A percentile compares a stretch with the other conserved stretches of the same genome.
These are phyloP conservation scores for Dujonia santamariae DNA, from an alignment of 1,139 yeast species.

Conservation along the genomic window DNA sequence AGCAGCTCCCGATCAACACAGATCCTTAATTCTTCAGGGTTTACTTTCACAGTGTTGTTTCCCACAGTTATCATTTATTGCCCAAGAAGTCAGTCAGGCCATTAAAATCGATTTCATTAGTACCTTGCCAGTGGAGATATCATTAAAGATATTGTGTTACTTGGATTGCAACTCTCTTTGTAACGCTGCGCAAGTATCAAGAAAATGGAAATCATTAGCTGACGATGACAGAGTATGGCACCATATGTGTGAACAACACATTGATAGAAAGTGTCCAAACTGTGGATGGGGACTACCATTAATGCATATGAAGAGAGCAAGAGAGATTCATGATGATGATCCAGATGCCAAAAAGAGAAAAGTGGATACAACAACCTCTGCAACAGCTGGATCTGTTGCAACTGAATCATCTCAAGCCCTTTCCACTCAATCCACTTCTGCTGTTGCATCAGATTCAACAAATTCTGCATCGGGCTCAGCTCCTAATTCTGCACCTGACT, in stretches of 20 bases:
- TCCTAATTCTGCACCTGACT: conserved; percentile 8
- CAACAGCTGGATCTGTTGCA: neutral
- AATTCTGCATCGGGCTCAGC: conserved; percentile 4
- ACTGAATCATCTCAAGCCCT: conserved; percentile 4
- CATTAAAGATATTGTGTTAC: conserved; percentile 81
- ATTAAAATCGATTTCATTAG: conserved; percentile 86
- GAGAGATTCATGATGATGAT: conserved; percentile 41
- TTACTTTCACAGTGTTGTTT: conserved; percentile 87
- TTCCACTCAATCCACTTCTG: conserved; percentile 3
- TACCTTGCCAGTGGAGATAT: conserved; percentile 80
- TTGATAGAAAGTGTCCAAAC: conserved; percentile 93
- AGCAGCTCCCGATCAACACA: conserved; percentile 65
- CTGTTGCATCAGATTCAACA: conserved; percentile 1
- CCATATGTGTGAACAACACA: conserved; percentile 97
- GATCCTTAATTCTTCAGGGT: conserved; percentile 79
- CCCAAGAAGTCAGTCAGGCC: conserved; percentile 73
- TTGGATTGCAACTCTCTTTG: conserved; percentile 90
- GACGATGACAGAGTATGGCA: conserved; percentile 98
- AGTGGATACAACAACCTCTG: neutral
- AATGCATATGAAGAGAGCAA: conserved; percentile 75
- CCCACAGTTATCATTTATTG: conserved; percentile 83
- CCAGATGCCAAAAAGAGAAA: conserved; percentile 23
- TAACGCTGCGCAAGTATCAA: conserved; percentile 88
- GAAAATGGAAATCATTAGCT: conserved; percentile 82
- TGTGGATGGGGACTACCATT: conserved; percentile 99